Evolutionary conservation across 1,284 basidiomycete genomes (phyloP).

Genomic region (Ceratobasidium papillatum): DNA sequence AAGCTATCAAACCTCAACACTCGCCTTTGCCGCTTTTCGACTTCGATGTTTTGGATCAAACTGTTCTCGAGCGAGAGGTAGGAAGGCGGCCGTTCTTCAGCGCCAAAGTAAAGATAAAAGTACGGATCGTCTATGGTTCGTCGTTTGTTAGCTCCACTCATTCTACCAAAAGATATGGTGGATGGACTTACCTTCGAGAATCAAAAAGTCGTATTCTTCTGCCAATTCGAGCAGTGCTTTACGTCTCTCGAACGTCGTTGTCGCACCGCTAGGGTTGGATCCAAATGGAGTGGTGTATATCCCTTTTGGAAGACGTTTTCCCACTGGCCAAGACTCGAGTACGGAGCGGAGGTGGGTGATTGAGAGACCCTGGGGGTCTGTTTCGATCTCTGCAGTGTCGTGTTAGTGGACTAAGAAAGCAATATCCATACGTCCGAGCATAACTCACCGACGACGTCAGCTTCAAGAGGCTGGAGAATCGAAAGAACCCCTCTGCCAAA

Average conservation of each 20-base stretch:
- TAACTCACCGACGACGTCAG: constrained; percentile 69
- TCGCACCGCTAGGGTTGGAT: constrained; percentile 62
- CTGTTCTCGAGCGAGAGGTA: constrained; percentile 77
- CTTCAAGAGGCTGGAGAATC: constrained; percentile 64
- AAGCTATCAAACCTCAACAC: constrained; percentile 89
- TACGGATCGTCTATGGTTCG: constrained; percentile 74
- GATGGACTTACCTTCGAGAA: constrained; percentile 89
- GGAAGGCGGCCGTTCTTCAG: constrained; percentile 68
- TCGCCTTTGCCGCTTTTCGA: constrained; percentile 59
- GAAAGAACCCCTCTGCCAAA: constrained; percentile 68
- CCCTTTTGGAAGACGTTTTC: constrained; percentile 77
- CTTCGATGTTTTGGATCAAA: constrained; percentile 48
- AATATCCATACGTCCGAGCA: not conserved
- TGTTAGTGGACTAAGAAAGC: not conserved
- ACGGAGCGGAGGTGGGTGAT: constrained; percentile 69
- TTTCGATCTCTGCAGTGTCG: constrained; percentile 74
- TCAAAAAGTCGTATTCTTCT: constrained; percentile 78
- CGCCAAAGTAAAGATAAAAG: constrained; percentile 76
- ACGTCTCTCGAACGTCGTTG: constrained; percentile 76
- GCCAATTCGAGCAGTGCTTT: constrained; percentile 80
- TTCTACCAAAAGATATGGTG: too few species aligned
- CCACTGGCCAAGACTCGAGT: constrained; percentile 79
- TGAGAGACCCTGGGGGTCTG: constrained; percentile 80
- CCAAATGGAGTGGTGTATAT: constrained; percentile 80
- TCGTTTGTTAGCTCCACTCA: constrained; percentile 42